phyloP scores from a whole-genome alignment of 305 asterid species.

The Rubia peregrina region DNA sequence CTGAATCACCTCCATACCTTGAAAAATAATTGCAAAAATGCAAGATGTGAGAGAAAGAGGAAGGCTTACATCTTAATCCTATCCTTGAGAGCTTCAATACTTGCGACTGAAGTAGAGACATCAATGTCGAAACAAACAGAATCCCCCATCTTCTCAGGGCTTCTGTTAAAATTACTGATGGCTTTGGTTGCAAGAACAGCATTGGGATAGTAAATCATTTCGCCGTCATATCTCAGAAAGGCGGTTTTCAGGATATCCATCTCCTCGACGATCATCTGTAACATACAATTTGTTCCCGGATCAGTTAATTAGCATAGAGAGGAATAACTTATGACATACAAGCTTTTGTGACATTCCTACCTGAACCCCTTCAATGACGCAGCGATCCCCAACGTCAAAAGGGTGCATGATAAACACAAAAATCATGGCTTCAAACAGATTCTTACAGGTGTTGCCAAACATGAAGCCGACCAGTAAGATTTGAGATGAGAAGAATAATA shows the following conservation, averaged over 20 bases:
- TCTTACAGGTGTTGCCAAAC: constrained; percentile 50
- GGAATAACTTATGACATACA: not conserved
- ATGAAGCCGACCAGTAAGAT: constrained; percentile 43
- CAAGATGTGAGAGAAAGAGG: not conserved
- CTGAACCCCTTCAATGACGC: constrained; percentile 55
- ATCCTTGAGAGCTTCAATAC: constrained; percentile 38
- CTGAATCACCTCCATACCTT: too few species aligned
- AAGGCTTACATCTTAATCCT: constrained; percentile 34
- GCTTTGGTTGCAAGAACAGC: constrained; percentile 44
- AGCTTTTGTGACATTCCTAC: not conserved
- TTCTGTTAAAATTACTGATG: constrained; percentile 55
- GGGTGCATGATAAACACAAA: constrained; percentile 67
- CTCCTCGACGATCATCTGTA: constrained; percentile 64
- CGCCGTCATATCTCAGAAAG: constrained; percentile 48
- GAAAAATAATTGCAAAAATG: too few species aligned
- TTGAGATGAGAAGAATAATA: constrained; percentile 57
- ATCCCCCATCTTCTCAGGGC: constrained; percentile 67
- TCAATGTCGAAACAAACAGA: constrained; percentile 51
- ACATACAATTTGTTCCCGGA: not conserved
- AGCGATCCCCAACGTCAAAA: constrained; percentile 70
- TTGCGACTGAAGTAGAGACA: constrained; percentile 48
- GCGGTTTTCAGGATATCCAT: constrained; percentile 63
- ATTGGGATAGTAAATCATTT: constrained; percentile 60
- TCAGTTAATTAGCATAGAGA: not conserved
- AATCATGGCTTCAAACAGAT: constrained; percentile 55